Base-by-base conservation (phyloP, 2,329 filamentous ascomycete species). In the Teratosphaeriaceae sp. region DNA sequence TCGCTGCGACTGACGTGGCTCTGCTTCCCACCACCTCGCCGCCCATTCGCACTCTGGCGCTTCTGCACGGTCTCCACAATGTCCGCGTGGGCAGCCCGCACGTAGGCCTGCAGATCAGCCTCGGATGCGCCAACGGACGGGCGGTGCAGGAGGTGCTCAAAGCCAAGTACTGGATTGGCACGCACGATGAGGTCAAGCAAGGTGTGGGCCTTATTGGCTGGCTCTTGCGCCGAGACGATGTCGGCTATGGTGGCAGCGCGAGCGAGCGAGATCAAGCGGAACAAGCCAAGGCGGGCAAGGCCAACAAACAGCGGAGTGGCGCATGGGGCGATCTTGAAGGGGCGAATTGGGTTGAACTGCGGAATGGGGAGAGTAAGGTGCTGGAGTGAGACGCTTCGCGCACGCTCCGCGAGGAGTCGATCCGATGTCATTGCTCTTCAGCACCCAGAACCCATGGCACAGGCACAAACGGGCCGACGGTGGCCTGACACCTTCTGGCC, bases 61-160 rank as follows among this genome's bases (percentile, higher is more conserved):
- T 85, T 38, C 61, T 84, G 6, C 81, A 84, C 58, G 80, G 80
- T 0, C 63, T 84, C 7, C 75, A 83, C 52, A 77, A 82, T 51
- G 73, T 84, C 4, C 68, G 68, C n/a, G 61, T 76, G 16, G 64
- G 64, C 1, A 45, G 46, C 9, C 52, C 52, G 11, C 45, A 48
- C 35, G 56, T 59, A 4, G 60, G 65, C 16, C 73, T 76, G 54
- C 79, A 82, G 58, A 64, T 82, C 24, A 84, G 84, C 48, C 70
- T 83, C 13, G 80, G 80, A 2, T 80, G 73, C 0, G 66, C 75
- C 45, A 84, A 83, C 53, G 80, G 76, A 0, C 60, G 82, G 13
- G 66, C 73, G 44, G 75, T 76, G 2, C 78, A 78, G 45, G 61
- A 68, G 13, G 60, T 72, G 3, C 60, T 76, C 22, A 64, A 68